Evolutionary conservation across 192 early-diverging fungal genomes (phyloP).

Genomic region (Fimicolochytrium jonesii): DNA sequence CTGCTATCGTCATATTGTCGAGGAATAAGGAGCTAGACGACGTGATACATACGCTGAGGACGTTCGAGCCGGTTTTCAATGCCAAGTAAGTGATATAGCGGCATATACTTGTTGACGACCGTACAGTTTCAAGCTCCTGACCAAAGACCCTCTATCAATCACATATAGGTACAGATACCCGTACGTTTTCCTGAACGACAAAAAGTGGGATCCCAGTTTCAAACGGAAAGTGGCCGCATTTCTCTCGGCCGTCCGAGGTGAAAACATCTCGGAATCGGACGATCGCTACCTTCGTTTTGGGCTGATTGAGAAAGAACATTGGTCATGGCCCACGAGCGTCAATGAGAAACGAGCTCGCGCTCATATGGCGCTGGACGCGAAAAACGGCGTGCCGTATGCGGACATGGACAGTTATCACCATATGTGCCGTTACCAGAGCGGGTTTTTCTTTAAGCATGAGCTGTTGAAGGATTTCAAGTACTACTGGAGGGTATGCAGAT

Average conservation of each 20-base stretch:
- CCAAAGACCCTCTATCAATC: too few species aligned
- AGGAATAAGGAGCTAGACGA: constrained; percentile 65
- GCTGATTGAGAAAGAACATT: background rate
- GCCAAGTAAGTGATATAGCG: constrained; percentile 42
- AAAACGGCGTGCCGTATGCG: background rate
- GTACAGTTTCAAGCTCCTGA: too few species aligned
- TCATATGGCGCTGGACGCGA: background rate
- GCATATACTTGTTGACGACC: too few species aligned
- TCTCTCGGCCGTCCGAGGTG: too few species aligned
- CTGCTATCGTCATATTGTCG: constrained; percentile 7
- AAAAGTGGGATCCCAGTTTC: constrained; percentile 66
- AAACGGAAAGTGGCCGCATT: background rate
- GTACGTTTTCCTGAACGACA: constrained; percentile 77
- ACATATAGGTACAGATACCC: constrained; percentile 64
- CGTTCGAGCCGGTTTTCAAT: constrained; percentile 73
- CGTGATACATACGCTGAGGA: constrained; percentile 61
- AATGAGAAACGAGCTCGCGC: background rate
- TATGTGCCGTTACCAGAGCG: constrained; percentile 12
- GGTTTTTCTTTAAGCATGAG: constrained; percentile 9
- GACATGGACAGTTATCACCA: constrained; percentile 9
- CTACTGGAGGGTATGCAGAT: constrained; percentile 8
- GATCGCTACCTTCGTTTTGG: constrained; percentile 43
- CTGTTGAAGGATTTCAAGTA: background rate
- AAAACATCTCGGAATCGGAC: background rate
- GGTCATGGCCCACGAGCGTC: background rate